Base-by-base conservation (phyloP, 2,329 filamentous ascomycete species). In the Pseudocercospora cruenta region DNA sequence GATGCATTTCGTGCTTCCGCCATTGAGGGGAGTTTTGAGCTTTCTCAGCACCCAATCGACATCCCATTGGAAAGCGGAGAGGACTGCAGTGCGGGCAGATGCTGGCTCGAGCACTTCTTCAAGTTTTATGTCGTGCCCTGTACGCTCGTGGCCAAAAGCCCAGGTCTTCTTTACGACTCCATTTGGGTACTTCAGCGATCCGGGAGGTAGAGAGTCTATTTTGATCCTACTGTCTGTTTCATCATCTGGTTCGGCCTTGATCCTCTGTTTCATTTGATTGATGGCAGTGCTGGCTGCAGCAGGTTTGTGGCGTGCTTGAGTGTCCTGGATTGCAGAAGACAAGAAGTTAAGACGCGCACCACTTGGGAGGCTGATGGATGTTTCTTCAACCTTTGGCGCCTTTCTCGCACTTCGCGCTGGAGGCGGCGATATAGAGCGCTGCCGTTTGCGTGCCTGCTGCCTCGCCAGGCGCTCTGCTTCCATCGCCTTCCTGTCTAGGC, bases 11-110 rank as follows among this genome's bases (percentile, higher is more conserved):
- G 80, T 81, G n/a, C 76, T 78, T 3, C 70, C 68, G 4, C 91
- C 82, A 22, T 92, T 83, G 28, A 96, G 77, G 19, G 75, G 72
- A 1, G 71, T 69, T 76, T 95, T 96, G 5, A 78, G 63, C 82
- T 85, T 78, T 16, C 76, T 71, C 28, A 94, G 78, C 53, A 95
- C 77, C 92, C 92, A 97, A 28, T 90, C 85, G 14, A 90, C 86
- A 69, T 98, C 90, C 88, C 92, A 95, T 75, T 94, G 88, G 72
- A 91, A 98, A 0, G 94, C 92, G 71, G 93, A 96, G 4, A 98
- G 80, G 0, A 98, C 86, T 0, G 92, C 94, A 45, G 93, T 86
- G 59, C 91, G 82, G 8, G 98, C 82, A 12, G 89, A 84, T 1
- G 87, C 80, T 67, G 87, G 89, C 76, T 96, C 91, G 1, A 97